Evolutionary conservation across 306 rosid species (phyloP), one percentile per base, ranked within the genome.

Genomic region (Cicer cuneatum): DNA sequence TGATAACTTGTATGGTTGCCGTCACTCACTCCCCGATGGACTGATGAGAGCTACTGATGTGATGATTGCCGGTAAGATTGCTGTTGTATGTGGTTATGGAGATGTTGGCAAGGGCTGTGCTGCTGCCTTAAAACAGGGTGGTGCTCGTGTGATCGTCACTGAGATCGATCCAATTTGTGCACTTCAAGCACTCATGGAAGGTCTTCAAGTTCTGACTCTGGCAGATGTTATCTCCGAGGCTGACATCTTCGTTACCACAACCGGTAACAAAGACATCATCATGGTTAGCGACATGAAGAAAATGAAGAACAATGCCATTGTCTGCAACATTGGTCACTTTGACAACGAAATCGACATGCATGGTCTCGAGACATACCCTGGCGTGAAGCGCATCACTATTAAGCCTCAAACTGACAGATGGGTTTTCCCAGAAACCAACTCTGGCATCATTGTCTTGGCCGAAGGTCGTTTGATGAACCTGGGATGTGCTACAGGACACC

Each of bases 101-200:
- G 99, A 94, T 82, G 97, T 94, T 16, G 99, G 99, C 2, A 94
- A 94, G 96, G 99, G 99, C 19, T 94, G 99, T 64, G 99, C 99
- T 14, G 83, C 92, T 9, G 93, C 99, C 59, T 40, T 94, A 85
- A 94, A 94, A 84, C 97, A 91, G 64, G 99, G 88, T 2, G 99
- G 99, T 10, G 92, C 99, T 8, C 99, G 97, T 2, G 97, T 92
- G 40, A 76, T 94, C 0, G 92, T 94, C 68, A 91, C 97, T 0
- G 99, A 94, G 86, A 94, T 94, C 7, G 99, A 94, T 59, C 99
- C 99, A 38, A 94, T 94, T 21, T 94, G 99, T 47, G 99, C 99
- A 45, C 99, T 94, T 47, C 99, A 94, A 79, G 97, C 99, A 46
- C 85, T 84, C 48, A 94, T 94, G 99, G 97, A 94, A 80, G 99